Conservation (phyloP, 108 stramenopile genomes). For the Cyclotella cryptica region DNA sequence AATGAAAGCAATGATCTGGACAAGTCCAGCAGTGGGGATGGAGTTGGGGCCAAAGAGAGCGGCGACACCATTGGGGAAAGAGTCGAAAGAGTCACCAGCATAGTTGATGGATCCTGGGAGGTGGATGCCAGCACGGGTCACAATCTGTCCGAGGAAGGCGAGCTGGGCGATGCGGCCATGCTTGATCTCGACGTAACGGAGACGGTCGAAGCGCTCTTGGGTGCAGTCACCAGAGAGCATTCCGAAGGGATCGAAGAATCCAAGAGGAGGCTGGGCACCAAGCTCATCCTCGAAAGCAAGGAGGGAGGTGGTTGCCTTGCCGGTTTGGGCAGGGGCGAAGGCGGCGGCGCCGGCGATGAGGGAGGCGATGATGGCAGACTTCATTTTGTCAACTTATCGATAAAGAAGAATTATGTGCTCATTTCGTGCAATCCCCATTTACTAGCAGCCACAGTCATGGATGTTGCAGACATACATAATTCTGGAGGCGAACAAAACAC, state of each 20-base stretch:
- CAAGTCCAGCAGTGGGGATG: conserved; percentile 11
- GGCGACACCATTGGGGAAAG: conserved; percentile 13
- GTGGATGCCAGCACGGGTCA: conserved; percentile 12
- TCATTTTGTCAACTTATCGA: not conserved
- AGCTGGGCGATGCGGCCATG: conserved; percentile 80
- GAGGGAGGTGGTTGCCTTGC: conserved; percentile 54
- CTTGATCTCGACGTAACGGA: conserved; percentile 78
- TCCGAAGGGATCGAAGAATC: conserved; percentile 64
- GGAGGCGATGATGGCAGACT: conserved; percentile 17
- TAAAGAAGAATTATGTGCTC: too few relatives aligned
- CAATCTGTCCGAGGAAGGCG: conserved; percentile 70
- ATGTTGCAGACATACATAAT: too few relatives aligned
- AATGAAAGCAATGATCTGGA: conserved; percentile 6
- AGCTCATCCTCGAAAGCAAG: conserved; percentile 67
- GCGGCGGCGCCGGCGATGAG: conserved; percentile 32
- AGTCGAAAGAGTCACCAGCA: conserved; percentile 12
- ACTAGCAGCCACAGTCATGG: too few relatives aligned
- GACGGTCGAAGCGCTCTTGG: conserved; percentile 65
- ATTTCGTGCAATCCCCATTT: too few relatives aligned
- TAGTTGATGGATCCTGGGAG: conserved; percentile 16
- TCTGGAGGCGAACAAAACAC: too few relatives aligned
- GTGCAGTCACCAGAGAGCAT: conserved; percentile 7
- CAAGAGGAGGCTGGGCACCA: conserved; percentile 68
- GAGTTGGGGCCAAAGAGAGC: conserved; percentile 13
- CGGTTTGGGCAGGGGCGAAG: conserved; percentile 50